Conservation (phyloP, 2,329 filamentous ascomycete genomes). For the Verticillium dahliae region DNA sequence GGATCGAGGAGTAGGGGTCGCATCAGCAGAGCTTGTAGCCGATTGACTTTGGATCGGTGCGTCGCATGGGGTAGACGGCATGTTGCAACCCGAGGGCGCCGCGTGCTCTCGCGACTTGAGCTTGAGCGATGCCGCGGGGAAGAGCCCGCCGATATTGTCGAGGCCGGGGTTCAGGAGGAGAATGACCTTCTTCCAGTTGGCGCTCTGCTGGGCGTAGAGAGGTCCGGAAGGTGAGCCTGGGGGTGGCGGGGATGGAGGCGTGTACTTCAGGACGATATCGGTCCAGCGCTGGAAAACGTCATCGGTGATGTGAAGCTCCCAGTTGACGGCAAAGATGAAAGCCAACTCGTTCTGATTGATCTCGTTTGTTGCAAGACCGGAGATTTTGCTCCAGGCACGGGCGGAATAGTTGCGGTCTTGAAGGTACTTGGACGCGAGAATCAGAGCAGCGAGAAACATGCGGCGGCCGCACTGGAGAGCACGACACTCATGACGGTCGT, state of each 20-base stretch:
- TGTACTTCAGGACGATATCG: conserved; percentile 81
- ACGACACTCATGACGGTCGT: conserved; percentile 64
- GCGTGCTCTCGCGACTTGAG: conserved; percentile 16
- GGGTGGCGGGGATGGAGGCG: conserved; percentile 55
- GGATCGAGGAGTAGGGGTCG: conserved; percentile 33
- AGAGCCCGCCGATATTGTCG: conserved; percentile 51
- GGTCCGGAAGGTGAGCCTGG: conserved; percentile 37
- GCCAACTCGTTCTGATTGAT: conserved; percentile 97
- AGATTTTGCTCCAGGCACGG: conserved; percentile 98
- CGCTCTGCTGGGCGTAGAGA: conserved; percentile 36
- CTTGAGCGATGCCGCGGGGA: conserved; percentile 23
- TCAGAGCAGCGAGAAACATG: conserved; percentile 94
- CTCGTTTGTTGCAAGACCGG: conserved; percentile 84
- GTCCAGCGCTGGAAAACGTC: conserved; percentile 88
- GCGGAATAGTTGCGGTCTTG: conserved; percentile 98
- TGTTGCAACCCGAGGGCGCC: conserved; percentile 22
- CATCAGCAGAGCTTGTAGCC: conserved; percentile 18
- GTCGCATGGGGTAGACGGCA: neutral
- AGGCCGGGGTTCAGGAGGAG: conserved; percentile 49
- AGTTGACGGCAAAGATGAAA: conserved; percentile 83
- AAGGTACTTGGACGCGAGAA: conserved; percentile 94
- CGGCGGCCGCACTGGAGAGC: conserved; percentile 91
- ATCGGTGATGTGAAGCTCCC: conserved; percentile 91
- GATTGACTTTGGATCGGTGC: neutral
- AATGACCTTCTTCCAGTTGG: conserved; percentile 54